Evolutionary conservation across 768 basidiomycete species (phyloP).

Genomic region (Mrakia frigida): DNA sequence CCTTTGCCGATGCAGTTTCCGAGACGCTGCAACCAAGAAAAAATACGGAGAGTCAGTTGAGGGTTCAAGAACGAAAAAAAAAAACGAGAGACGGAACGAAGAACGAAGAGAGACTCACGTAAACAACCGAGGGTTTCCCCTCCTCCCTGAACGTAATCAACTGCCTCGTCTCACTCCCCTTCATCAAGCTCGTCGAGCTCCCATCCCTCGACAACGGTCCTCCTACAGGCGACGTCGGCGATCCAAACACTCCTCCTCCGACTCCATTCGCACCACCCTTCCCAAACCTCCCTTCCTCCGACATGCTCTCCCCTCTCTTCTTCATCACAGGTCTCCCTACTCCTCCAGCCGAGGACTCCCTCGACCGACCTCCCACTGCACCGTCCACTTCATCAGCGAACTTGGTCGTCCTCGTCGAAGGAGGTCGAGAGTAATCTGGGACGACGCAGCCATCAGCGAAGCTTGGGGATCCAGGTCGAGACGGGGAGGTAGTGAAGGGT

Average conservation of each 20-base stretch:
- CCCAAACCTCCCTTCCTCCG: conserved; percentile 9
- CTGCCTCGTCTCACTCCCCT: conserved; percentile 22
- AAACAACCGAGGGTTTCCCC: conserved; percentile 26
- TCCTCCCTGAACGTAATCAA: conserved; percentile 23
- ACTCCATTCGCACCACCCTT: conserved; percentile 5
- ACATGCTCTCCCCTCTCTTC: conserved; percentile 14
- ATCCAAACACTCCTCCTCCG: neutral
- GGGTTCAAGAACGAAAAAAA: neutral
- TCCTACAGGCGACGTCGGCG: neutral
- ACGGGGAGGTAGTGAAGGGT: neutral
- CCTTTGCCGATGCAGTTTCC: conserved; percentile 96
- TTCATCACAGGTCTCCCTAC: neutral
- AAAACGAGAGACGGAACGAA: neutral
- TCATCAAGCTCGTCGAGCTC: neutral
- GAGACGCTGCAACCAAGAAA: conserved; percentile 62
- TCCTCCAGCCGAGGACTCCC: conserved; percentile 6
- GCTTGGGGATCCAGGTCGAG: neutral
- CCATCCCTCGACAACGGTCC: conserved; percentile 1
- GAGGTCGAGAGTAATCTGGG: conserved; percentile 2
- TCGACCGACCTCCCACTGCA: neutral
- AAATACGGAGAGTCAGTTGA: neutral
- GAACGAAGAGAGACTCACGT: conserved; percentile 8
- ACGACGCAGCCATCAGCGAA: neutral
- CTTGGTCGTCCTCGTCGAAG: conserved; percentile 14
- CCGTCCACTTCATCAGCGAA: conserved; percentile 7